These are phyloP conservation scores for Arthroderma sp. DNA, from an alignment of 2,329 filamentous ascomycete genomes.

Conservation along the genomic window DNA sequence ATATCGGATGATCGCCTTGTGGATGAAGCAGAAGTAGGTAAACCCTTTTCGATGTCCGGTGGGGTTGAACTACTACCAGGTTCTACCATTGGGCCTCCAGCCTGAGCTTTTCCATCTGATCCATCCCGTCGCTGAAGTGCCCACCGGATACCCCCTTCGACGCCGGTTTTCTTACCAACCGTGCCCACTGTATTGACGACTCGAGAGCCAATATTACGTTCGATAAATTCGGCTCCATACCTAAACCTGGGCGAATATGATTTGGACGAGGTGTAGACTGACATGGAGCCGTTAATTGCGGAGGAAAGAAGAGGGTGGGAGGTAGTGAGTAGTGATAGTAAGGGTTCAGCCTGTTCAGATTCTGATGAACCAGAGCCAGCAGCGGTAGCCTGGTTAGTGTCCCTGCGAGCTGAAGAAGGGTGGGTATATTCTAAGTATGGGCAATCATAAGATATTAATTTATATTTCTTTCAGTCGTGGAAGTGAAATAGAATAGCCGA, in stretches of 20 bases:
- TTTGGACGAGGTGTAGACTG: conserved; percentile 76
- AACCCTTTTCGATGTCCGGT: conserved; percentile 37
- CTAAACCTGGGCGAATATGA: conserved; percentile 82
- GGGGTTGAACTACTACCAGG: conserved; percentile 32
- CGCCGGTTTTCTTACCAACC: conserved; percentile 71
- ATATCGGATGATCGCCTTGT: conserved; percentile 47
- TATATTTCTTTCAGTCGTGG: neutral
- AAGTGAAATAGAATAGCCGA: conserved; percentile 3
- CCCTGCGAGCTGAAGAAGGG: conserved; percentile 41
- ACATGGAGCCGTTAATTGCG: conserved; percentile 71
- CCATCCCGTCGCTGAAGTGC: conserved; percentile 46
- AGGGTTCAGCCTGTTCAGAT: conserved; percentile 55
- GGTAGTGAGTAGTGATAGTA: conserved; percentile 74
- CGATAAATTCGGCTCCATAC: conserved; percentile 80
- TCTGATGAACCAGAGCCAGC: conserved; percentile 23
- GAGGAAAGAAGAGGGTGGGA: conserved; percentile 76
- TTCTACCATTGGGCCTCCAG: conserved; percentile 18
- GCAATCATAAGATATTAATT: conserved; percentile 5
- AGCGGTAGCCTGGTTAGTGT: conserved; percentile 16
- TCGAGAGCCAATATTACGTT: conserved; percentile 68
- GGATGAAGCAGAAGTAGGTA: conserved; percentile 14
- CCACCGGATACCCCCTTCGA: conserved; percentile 76
- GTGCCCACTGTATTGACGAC: conserved; percentile 76
- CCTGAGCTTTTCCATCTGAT: conserved; percentile 11
- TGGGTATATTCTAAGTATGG: conserved; percentile 47